Evolutionary conservation across 257 asterid species (phyloP), one percentile per base, ranked within the genome.

Genomic region (Solanum sejunctum): DNA sequence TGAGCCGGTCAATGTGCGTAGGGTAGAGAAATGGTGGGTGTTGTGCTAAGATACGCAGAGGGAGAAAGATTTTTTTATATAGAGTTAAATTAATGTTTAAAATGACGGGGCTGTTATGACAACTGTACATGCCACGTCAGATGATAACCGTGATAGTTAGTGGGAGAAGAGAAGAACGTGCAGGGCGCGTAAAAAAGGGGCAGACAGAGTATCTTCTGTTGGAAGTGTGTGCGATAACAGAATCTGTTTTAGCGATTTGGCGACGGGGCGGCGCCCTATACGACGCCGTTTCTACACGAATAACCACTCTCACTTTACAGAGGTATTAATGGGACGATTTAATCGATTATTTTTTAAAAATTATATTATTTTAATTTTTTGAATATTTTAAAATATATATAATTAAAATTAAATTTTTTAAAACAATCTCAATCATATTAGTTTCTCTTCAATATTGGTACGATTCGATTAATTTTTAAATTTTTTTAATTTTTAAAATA

Each of bases 21-120:
- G 86, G 84, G 55, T 93, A 92, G 93, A 60, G 57, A 73, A 85
- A 60, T 49, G 90, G 90, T 85, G 88, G 89, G 84, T 47, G 69
- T 84, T 83, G 87, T 43, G 92, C 93, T 94, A 93, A 88, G 91
- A 51, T 92, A 83, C 91, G 92, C 98, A 87, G 12, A 56, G 47
- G 8, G 49, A 52, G 4, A 43, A 32, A 5, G 84, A 28, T 83
- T 84, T 41, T 67, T 43, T 17, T 66, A 18, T 23, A 69, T 45
- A 51, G 67, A 15, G n/a, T 41, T 36, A 32, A 32, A 32, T 32
- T 32, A 23, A 43, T 39, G 91, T 17, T 80, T 84, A 73, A 81
- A 87, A 26, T 86, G 92, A 89, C 89, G 41, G 87, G 61, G 81
- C 54, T 57, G 73, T 73, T 66, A 69, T 86, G 84, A 12, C 66